These are phyloP conservation scores for Exophiala sp. DNA, from an alignment of 2,329 filamentous ascomycete species.

Conservation along the genomic window DNA sequence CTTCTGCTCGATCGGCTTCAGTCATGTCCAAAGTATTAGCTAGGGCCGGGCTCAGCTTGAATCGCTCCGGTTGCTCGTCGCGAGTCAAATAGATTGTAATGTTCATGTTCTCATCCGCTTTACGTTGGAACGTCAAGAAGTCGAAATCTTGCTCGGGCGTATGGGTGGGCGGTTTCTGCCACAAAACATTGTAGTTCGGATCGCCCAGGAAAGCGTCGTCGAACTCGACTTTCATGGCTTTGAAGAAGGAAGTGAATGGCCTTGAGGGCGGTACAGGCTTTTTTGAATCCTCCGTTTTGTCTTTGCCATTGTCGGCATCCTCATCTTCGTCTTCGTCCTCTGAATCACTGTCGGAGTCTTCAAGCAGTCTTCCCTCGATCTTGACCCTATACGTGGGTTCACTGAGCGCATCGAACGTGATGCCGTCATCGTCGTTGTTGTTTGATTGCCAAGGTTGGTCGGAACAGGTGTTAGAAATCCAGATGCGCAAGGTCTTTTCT, in stretches of 20 bases:
- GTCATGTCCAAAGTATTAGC: constrained; percentile 78
- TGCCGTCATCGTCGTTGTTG: constrained; percentile 62
- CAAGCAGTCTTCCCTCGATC: constrained; percentile 79
- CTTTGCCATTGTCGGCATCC: constrained; percentile 37
- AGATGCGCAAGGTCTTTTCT: constrained; percentile 79
- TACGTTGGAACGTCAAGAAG: constrained; percentile 82
- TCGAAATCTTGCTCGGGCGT: constrained; percentile 68
- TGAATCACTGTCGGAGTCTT: constrained; percentile 55
- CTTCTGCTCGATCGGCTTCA: constrained; percentile 80
- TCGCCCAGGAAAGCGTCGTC: constrained; percentile 43
- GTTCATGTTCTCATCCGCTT: constrained; percentile 86
- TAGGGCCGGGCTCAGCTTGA: constrained; percentile 68
- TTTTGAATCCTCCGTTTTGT: constrained; percentile 32
- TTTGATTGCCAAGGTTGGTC: constrained; percentile 85
- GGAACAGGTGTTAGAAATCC: constrained; percentile 91
- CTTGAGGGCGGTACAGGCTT: constrained; percentile 36
- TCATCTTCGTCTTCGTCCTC: constrained; percentile 38
- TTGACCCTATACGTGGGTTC: constrained; percentile 83
- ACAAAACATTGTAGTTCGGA: constrained; percentile 58
- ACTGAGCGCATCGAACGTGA: constrained; percentile 71
- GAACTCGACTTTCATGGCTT: constrained; percentile 47
- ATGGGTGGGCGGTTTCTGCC: constrained; percentile 68
- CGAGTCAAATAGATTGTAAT: constrained; percentile 79
- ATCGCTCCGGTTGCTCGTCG: constrained; percentile 81
- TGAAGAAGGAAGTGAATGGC: constrained; percentile 47